Percentiles rank a stretch among this genome's conserved stretches.
Conservation (phyloP, 208 protist genomes). For the Wallacemonas collosoma region DNA sequence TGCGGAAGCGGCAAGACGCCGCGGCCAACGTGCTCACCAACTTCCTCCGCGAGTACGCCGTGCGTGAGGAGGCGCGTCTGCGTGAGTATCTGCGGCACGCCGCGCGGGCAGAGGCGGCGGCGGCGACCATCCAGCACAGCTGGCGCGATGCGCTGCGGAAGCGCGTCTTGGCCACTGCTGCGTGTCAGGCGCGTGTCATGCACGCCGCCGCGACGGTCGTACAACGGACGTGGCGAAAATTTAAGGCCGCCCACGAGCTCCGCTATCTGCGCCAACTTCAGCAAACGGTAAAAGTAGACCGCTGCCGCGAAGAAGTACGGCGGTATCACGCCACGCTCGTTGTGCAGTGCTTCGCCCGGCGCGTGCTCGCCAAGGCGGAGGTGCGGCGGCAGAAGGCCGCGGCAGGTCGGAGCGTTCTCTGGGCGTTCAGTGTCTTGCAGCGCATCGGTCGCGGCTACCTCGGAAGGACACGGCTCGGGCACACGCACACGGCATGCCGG, state of each 20-base stretch:
- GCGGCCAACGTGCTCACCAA: conserved; percentile 33
- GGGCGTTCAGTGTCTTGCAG: conserved; percentile 44
- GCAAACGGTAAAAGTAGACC: conserved; percentile 37
- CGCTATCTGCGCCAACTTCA: conserved; percentile 58
- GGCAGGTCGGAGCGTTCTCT: conserved; percentile 49
- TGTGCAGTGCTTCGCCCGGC: conserved; percentile 58
- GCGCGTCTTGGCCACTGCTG: conserved; percentile 36
- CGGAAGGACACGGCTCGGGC: conserved; percentile 20
- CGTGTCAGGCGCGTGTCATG: conserved; percentile 37
- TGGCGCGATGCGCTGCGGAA: conserved; percentile 41
- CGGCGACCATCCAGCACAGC: conserved; percentile 36
- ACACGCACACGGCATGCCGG: neutral
- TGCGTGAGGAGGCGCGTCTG: conserved; percentile 27
- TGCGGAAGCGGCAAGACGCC: conserved; percentile 20
- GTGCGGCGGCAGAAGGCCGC: conserved; percentile 39
- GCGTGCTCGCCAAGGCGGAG: conserved; percentile 36
- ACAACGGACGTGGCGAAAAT: conserved; percentile 49
- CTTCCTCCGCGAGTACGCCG: conserved; percentile 55
- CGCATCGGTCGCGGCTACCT: conserved; percentile 35
- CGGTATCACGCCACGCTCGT: conserved; percentile 31
- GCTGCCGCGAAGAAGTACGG: conserved; percentile 36
- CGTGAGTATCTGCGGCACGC: conserved; percentile 26
- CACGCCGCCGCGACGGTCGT: conserved; percentile 39
- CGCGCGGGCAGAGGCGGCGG: conserved; percentile 31
- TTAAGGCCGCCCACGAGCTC: conserved; percentile 44